A percentile compares a stretch with the other conserved stretches of the same genome.
Evolutionary conservation across 805 yeast species (phyloP).

Genomic region (Pichia heedii): DNA sequence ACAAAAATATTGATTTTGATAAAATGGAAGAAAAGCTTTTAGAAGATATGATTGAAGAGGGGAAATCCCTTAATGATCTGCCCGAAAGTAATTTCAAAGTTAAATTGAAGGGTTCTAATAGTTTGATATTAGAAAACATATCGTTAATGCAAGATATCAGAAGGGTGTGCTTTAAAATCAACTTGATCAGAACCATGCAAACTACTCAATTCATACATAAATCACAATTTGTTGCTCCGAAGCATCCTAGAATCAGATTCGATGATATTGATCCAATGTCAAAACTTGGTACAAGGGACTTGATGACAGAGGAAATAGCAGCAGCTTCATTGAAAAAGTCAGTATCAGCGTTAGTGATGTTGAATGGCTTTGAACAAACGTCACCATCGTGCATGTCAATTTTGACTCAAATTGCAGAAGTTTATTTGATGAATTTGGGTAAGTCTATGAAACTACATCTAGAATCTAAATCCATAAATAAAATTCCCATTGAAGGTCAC

Average conservation of each 20-base stretch:
- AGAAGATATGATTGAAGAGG: conserved; percentile 27
- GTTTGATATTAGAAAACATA: conserved; percentile 56
- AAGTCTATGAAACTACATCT: conserved; percentile 59
- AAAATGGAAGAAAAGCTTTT: conserved; percentile 36
- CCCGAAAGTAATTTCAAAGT: conserved; percentile 35
- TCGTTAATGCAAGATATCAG: conserved; percentile 80
- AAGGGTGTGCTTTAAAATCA: conserved; percentile 78
- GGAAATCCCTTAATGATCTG: conserved; percentile 26
- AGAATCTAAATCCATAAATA: conserved; percentile 50
- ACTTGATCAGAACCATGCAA: conserved; percentile 84
- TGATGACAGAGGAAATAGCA: conserved; percentile 49
- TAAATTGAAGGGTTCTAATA: conserved; percentile 47
- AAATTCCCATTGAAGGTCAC: conserved; percentile 22
- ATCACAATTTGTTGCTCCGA: conserved; percentile 64
- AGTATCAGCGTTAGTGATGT: conserved; percentile 77
- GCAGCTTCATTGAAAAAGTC: conserved; percentile 57
- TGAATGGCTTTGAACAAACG: conserved; percentile 82
- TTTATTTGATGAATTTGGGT: conserved; percentile 65
- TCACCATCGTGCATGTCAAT: conserved; percentile 71
- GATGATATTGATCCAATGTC: conserved; percentile 80
- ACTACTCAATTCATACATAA: conserved; percentile 68
- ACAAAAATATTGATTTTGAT: conserved; percentile 41
- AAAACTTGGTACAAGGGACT: conserved; percentile 60
- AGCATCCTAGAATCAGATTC: conserved; percentile 45
- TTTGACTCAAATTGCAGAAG: conserved; percentile 76